Evolutionary conservation across 768 basidiomycete genomes (phyloP).

Genomic region (Russula sp.): DNA sequence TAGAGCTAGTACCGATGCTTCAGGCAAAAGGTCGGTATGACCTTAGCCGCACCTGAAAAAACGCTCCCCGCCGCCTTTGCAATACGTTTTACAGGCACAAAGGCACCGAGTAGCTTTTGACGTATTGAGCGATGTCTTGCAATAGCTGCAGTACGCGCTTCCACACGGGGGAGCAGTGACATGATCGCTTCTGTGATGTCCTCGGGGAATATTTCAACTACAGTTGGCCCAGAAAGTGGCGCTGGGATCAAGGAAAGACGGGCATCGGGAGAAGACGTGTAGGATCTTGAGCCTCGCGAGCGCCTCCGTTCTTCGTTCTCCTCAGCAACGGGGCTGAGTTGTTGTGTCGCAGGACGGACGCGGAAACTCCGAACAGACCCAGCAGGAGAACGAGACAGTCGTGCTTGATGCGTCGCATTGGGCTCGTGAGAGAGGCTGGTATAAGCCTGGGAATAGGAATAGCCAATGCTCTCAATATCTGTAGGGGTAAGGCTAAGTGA

Average conservation of each 20-base stretch:
- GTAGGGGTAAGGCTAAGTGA: slow-evolving; percentile 10
- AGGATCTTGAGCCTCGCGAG: slow-evolving; percentile 12
- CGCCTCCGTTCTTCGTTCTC: slow-evolving; percentile 20
- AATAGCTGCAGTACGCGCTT: slow-evolving; percentile 12
- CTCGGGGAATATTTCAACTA: slow-evolving; percentile 15
- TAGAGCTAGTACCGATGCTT: slow-evolving; percentile 7
- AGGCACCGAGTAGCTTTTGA: not conserved
- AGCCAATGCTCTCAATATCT: slow-evolving; percentile 18
- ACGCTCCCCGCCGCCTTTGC: slow-evolving; percentile 15
- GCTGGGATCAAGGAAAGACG: slow-evolving; percentile 2
- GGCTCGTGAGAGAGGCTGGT: slow-evolving; percentile 10
- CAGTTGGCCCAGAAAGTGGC: not conserved
- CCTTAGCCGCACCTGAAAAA: slow-evolving; percentile 4
- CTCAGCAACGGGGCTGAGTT: slow-evolving; percentile 22
- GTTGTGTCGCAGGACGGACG: slow-evolving; percentile 9
- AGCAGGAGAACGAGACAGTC: slow-evolving; percentile 15
- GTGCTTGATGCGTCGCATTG: slow-evolving; percentile 6
- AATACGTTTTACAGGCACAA: slow-evolving; percentile 4
- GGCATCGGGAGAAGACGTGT: slow-evolving; percentile 1
- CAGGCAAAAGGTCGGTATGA: slow-evolving; percentile 12
- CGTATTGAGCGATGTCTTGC: slow-evolving; percentile 2
- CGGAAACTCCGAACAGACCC: slow-evolving; percentile 20
- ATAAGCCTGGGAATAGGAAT: slow-evolving; percentile 19
- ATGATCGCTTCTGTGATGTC: slow-evolving; percentile 20
- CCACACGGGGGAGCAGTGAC: slow-evolving; percentile 17